Base-by-base conservation (phyloP, 1,139 yeast species). In the Hyphopichia pseudoburtonii region DNA sequence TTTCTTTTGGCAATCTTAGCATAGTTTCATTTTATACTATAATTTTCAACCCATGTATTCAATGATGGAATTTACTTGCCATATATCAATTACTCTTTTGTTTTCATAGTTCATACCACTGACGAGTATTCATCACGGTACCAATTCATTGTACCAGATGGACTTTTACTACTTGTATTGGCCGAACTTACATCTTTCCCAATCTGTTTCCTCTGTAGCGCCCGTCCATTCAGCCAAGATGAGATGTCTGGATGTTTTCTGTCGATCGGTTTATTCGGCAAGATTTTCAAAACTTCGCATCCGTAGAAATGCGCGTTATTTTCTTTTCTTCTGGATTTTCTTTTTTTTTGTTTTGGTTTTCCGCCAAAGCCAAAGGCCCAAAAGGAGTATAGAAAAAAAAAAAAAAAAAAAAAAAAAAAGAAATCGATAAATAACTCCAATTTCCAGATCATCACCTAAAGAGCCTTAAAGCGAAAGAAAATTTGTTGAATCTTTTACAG, bases 61-160 rank as follows among this genome's bases (percentile, higher is more conserved):
- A 61, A 66, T 67, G 76, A 70, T 70, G 76, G 76, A 68, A 65
- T 62, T 62, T 56, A 44, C 57, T 63, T 69, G 75, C 73, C 75
- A 62, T 41, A 69, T 52, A 61, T 29, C 35, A 49, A 56, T 34
- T 18, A 11, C 18, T 29, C 23, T 21, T 21, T 7, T 21, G 30
- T 28, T 12, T 28, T 16, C 17, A 8, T 14, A n/a, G 11, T 31
- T 22, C 34, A 5, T 17, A 24, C 27, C 12, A 22, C 24, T 16
- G 15, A 16, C 10, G 18, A 16, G 29, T 27, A 27, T 27, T 14
- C 12, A 12, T 15, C 6, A 7, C n/a, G 19, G 17, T 27, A 16
- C 18, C 11, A 27, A 27, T 6, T 5, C 11, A 27, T 27, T 27
- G 29, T 9, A 27, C 7, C 16, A 18, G 17, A 24, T 22, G 25